Conservation (phyloP, 441 rosid species). For the Manihot esculenta region DNA sequence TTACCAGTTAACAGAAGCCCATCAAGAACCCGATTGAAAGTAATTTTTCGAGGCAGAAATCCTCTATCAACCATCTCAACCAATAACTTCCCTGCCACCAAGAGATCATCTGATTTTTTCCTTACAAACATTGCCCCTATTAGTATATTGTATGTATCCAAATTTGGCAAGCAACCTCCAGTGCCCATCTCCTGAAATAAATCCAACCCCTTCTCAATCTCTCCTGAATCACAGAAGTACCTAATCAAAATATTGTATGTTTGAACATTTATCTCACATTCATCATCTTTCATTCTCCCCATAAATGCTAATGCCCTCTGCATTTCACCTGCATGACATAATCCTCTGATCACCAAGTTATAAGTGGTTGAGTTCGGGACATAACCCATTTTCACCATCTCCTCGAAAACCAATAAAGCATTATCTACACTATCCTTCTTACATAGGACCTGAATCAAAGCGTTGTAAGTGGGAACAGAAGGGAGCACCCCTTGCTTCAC, state of each 20-base stretch:
- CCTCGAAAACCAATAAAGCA: conserved; percentile 66
- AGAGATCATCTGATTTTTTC: conserved; percentile 67
- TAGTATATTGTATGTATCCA: conserved; percentile 81
- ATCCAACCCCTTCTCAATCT: conserved; percentile 61
- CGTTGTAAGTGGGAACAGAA: conserved; percentile 82
- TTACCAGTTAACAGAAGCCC: conserved; percentile 86
- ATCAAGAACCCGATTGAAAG: conserved; percentile 71
- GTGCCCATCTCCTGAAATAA: conserved; percentile 66
- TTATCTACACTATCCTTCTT: conserved; percentile 83
- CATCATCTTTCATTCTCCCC: conserved; percentile 64
- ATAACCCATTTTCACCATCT: conserved; percentile 76
- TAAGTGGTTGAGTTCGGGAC: conserved; percentile 64
- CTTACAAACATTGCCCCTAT: conserved; percentile 80
- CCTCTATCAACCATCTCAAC: conserved; percentile 95
- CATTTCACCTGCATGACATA: conserved; percentile 70
- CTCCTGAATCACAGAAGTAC: conserved; percentile 60
- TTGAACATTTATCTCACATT: conserved; percentile 71
- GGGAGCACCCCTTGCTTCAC: conserved; percentile 73
- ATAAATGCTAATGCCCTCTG: conserved; percentile 57
- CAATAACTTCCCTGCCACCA: conserved; percentile 75
- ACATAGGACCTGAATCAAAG: conserved; percentile 83
- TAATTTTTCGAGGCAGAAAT: conserved; percentile 71
- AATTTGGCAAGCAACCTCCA: conserved; percentile 73
- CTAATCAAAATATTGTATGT: conserved; percentile 71
- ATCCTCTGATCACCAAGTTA: conserved; percentile 73